phyloP scores from a whole-genome alignment of 257 asterid genomes.

The Verbena officinalis region DNA sequence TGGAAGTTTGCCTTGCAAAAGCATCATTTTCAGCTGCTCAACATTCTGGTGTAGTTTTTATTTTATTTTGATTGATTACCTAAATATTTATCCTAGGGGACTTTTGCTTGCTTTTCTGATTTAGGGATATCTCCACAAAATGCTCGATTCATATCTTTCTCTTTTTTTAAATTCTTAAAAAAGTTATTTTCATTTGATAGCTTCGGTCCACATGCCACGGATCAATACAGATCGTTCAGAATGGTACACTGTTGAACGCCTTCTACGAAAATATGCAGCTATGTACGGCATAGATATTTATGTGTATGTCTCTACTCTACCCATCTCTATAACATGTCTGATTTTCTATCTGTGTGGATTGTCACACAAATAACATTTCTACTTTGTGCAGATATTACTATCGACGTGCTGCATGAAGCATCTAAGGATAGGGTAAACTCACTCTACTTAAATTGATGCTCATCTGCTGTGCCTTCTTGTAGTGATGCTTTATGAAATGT shows the following conservation, averaged over 20 bases:
- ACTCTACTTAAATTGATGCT: conserved; percentile 7
- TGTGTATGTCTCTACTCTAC: conserved; percentile 67
- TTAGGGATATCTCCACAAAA: neutral
- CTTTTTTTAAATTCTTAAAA: neutral
- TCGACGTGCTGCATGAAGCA: conserved; percentile 50
- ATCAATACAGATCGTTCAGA: conserved; percentile 86
- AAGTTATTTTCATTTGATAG: conserved; percentile 43
- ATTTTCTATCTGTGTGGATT: conserved; percentile 5
- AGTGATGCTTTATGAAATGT: conserved; percentile 7
- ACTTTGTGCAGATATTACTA: conserved; percentile 71
- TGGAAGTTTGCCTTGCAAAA: conserved; percentile 83
- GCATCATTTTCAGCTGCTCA: conserved; percentile 81
- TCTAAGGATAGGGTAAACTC: conserved; percentile 8
- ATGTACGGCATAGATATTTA: conserved; percentile 54
- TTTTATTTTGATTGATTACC: conserved; percentile 14
- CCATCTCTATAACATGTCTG: neutral
- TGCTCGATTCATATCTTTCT: neutral
- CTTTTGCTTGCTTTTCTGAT: conserved; percentile 3
- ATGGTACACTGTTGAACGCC: conserved; percentile 94
- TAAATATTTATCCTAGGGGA: neutral
- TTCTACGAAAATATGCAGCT: conserved; percentile 79
- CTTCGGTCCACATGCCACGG: conserved; percentile 95
- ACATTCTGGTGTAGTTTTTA: conserved; percentile 61
- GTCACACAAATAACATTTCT: conserved; percentile 17
- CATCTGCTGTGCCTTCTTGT: neutral